Evolutionary conservation across 257 asterid genomes (phyloP).

Genomic region (Solanum sitiens): DNA sequence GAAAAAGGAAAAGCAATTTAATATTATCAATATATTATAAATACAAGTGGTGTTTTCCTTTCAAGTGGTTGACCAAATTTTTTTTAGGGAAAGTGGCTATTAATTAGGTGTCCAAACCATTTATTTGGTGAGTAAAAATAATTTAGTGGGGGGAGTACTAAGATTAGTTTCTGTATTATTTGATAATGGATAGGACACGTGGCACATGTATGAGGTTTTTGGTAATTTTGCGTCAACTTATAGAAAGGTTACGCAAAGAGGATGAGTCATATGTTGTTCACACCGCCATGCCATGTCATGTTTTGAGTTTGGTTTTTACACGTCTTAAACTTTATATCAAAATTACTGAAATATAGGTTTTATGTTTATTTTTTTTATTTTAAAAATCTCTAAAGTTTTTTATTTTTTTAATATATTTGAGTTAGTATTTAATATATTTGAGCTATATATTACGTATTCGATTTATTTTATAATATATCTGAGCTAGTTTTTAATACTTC

Average conservation of each 20-base stretch:
- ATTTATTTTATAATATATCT: too few species aligned
- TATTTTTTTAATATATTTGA: too few species aligned
- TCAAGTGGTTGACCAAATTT: background rate
- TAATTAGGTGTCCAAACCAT: background rate
- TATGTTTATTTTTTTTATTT: too few species aligned
- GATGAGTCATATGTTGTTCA: background rate
- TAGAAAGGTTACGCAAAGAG: background rate
- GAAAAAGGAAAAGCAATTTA: background rate
- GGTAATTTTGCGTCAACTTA: background rate
- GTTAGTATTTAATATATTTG: too few species aligned
- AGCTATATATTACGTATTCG: too few species aligned
- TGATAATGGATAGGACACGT: background rate
- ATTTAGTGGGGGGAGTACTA: background rate
- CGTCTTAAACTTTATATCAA: background rate
- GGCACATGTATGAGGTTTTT: background rate
- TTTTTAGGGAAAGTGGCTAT: background rate
- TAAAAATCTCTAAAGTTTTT: too few species aligned
- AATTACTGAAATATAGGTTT: too few species aligned
- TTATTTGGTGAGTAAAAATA: background rate
- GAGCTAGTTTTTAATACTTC: too few species aligned
- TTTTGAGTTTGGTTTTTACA: background rate
- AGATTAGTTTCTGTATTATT: background rate
- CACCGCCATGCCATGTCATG: background rate
- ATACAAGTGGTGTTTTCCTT: background rate
- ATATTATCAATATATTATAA: background rate